Conservation (phyloP, 768 basidiomycete genomes). For the Tephrocybe rancida region DNA sequence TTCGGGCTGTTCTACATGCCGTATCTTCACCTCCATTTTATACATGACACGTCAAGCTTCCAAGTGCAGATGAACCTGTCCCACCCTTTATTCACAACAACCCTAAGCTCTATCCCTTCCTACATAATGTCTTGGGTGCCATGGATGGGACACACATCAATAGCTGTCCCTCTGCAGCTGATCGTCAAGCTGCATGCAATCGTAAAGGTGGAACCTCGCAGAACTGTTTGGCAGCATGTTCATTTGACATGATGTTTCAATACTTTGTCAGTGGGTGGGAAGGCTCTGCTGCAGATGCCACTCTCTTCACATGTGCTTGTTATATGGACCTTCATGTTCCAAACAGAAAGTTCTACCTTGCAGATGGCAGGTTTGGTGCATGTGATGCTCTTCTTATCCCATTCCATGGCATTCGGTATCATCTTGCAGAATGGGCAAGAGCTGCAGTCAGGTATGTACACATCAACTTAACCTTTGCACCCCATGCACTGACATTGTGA, state of each 20-base stretch:
- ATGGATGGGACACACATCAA: constrained; percentile 22
- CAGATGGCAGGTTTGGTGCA: constrained; percentile 34
- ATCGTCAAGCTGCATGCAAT: constrained; percentile 6
- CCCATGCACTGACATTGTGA: no score
- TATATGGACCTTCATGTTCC: constrained; percentile 26
- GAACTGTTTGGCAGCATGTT: constrained; percentile 29
- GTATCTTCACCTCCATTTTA: constrained; percentile 19
- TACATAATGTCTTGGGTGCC: constrained; percentile 24
- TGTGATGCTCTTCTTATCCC: constrained; percentile 35
- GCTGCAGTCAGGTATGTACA: constrained; percentile 4
- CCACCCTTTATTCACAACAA: constrained; percentile 17
- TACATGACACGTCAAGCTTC: constrained; percentile 14
- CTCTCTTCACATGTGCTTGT: constrained; percentile 25
- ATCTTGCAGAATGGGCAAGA: constrained; percentile 37
- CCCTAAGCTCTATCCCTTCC: constrained; percentile 27
- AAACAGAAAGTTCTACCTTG: constrained; percentile 33
- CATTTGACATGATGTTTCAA: constrained; percentile 26
- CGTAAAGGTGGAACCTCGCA: constrained; percentile 24
- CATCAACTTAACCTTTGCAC: no score
- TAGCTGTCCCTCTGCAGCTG: constrained; percentile 6
- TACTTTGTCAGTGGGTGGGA: constrained; percentile 33
- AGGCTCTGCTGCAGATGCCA: constrained; percentile 26
- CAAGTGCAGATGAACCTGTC: constrained; percentile 1
- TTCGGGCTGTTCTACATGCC: neutral
- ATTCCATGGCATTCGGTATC: constrained; percentile 36